Evolutionary conservation across 371 early-diverging fungal genomes (phyloP), one percentile per base, ranked within the genome.

Genomic region (Rhizopus microsporus): DNA sequence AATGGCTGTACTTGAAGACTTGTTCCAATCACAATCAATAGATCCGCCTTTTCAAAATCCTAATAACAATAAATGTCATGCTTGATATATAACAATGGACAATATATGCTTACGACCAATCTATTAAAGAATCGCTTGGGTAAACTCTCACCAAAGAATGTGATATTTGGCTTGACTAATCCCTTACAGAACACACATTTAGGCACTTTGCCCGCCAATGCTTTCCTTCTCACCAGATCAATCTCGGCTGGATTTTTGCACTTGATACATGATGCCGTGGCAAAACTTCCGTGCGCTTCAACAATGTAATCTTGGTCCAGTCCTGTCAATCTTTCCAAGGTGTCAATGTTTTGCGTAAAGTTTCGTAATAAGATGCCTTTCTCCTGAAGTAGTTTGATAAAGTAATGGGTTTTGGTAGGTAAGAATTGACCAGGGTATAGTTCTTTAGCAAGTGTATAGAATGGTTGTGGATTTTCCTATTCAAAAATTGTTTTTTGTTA

Each of bases 291-390:
- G 71, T 98, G 98, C 0, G 98, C 96, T 62, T 97, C 96, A 13
- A 98, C 90, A 9, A 98, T 64, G 15, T 71, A 65, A 0, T 88
- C 84, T 9, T 82, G 83, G 9, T 77, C 73, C 4, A 97, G 60
- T 3, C 95, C 96, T 3, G 95, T 88, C 7, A 88, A 67, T 17
- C 93, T 82, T 71, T 96, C 98, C n/a, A 96, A 75, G 40, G 91
- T 93, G 77, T 97, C 98, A 54, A 97, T 96, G 63, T 98, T 98
- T 68, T 97, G 97, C 8, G 98, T 95, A 72, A 91, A 96, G 52
- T 91, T 89, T 44, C 94, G 79, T 35, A 90, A 70, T 29, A 98
- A 67, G 17, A 93, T 35, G 0, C 83, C 79, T 62, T 90, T 89
- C 34, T 91, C 82, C 30, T 83, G 85, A 30, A 98, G 67, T 39